phyloP scores from a whole-genome alignment of 306 rosid genomes.

The Cucumis cinereus region DNA sequence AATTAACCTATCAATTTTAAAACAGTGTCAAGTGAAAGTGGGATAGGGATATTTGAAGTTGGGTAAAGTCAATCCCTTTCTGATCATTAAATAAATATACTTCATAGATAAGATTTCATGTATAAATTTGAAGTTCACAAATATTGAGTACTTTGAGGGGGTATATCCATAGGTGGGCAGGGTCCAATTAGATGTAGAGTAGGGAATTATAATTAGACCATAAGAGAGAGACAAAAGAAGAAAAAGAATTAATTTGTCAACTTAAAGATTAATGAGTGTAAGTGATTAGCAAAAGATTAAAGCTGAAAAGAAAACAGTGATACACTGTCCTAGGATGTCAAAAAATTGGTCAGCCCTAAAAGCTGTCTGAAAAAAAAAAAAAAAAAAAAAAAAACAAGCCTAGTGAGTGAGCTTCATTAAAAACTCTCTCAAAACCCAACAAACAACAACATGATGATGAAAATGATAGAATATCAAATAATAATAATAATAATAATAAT shows the following conservation, averaged over 20 bases:
- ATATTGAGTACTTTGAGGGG: no score
- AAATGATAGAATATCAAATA: not conserved
- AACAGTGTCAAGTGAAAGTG: no score
- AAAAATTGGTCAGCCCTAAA: not conserved
- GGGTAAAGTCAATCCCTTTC: no score
- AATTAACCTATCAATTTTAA: no score
- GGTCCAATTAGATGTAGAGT: not conserved
- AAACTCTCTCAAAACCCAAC: not conserved
- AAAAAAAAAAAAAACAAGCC: not conserved
- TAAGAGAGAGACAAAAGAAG: not conserved
- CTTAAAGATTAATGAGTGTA: not conserved
- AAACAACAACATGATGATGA: not conserved
- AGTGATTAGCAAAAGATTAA: not conserved
- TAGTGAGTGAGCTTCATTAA: not conserved
- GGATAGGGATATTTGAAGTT: no score
- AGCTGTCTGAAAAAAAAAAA: not conserved
- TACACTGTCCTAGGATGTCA: constrained; percentile 9
- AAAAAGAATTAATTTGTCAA: not conserved
- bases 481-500: no score
- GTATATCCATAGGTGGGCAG: not conserved
- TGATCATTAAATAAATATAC: no score
- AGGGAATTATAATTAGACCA: not conserved
- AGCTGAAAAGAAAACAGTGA: not conserved
- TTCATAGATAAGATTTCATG: no score
- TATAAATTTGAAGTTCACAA: no score